Evolutionary conservation across 768 basidiomycete genomes (phyloP).

Genomic region (Termitomyces sp.): DNA sequence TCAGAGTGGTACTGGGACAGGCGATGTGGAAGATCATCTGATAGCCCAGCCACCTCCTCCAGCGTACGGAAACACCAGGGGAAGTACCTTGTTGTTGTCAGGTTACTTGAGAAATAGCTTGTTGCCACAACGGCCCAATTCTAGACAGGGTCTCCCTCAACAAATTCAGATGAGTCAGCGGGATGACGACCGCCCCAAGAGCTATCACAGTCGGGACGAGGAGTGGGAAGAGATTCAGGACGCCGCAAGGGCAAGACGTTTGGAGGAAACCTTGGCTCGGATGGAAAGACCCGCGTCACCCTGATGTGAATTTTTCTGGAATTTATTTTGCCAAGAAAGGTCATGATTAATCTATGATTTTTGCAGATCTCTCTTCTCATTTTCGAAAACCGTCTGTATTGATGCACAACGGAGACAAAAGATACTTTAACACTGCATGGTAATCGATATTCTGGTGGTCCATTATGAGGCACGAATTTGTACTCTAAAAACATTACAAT

Average conservation of each 20-base stretch:
- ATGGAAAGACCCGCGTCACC: slow-evolving; percentile 26
- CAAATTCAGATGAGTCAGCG: slow-evolving; percentile 25
- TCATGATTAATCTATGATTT: not conserved
- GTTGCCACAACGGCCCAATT: slow-evolving; percentile 41
- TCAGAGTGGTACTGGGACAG: slow-evolving; percentile 63
- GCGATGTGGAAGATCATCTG: slow-evolving; percentile 67
- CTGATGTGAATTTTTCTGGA: slow-evolving; percentile 1
- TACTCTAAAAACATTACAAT: not conserved
- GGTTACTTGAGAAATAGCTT: slow-evolving; percentile 45
- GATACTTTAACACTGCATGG: not conserved
- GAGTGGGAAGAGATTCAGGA: slow-evolving; percentile 52
- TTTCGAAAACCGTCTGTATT: not conserved
- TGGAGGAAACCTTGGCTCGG: slow-evolving; percentile 53
- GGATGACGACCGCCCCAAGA: slow-evolving; percentile 37
- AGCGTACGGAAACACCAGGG: slow-evolving; percentile 71
- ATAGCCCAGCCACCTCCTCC: slow-evolving; percentile 70
- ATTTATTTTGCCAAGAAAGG: not conserved
- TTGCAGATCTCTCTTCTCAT: not conserved
- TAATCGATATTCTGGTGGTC: not conserved
- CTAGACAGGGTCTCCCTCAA: slow-evolving; percentile 27
- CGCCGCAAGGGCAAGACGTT: slow-evolving; percentile 43
- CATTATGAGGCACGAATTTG: not conserved
- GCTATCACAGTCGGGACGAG: slow-evolving; percentile 50
- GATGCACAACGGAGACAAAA: not conserved
- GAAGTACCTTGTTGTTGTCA: slow-evolving; percentile 55